phyloP scores from a whole-genome alignment of 2,329 filamentous ascomycete species.

The Nothomitra cinnamomea region DNA sequence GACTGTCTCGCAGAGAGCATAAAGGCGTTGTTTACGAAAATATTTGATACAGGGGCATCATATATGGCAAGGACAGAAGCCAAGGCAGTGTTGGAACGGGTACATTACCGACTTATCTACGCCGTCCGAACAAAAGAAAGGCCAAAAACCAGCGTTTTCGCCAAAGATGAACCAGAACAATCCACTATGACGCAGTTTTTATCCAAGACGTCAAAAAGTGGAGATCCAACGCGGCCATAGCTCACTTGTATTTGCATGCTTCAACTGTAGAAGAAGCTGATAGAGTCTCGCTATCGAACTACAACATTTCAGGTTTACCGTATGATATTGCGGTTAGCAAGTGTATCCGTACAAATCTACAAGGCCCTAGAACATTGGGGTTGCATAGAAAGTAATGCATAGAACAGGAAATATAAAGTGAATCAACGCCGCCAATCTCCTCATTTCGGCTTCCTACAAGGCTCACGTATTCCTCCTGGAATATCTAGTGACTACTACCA shows the following conservation, averaged over 20 bases:
- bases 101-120: constrained; percentile 57
- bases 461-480: constrained; percentile 10
- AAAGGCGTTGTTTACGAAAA: constrained; percentile 38
- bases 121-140: constrained; percentile 45
- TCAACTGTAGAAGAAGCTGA: too few relatives aligned
- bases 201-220: not conserved
- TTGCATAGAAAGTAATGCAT: not conserved
- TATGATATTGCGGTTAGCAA: constrained; percentile 30
- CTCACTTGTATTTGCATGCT: not conserved
- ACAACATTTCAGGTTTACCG: not conserved
- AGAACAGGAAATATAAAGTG: not conserved
- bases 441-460: not conserved
- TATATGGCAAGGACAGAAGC: constrained; percentile 57
- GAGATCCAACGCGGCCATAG: not conserved
- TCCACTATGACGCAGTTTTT: not conserved
- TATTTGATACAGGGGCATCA: constrained; percentile 57
- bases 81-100: constrained; percentile 56
- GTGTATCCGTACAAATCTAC: constrained; percentile 12
- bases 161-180: not conserved
- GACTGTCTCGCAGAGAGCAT: constrained; percentile 48
- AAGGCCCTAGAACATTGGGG: not conserved
- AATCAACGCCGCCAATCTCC: not conserved
- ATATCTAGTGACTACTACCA: constrained; percentile 2
- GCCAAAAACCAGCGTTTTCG: constrained; percentile 17
- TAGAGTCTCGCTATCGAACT: not conserved